Evolutionary conservation across 805 yeast species (phyloP).

Genomic region (Metschnikowia vanudenii): DNA sequence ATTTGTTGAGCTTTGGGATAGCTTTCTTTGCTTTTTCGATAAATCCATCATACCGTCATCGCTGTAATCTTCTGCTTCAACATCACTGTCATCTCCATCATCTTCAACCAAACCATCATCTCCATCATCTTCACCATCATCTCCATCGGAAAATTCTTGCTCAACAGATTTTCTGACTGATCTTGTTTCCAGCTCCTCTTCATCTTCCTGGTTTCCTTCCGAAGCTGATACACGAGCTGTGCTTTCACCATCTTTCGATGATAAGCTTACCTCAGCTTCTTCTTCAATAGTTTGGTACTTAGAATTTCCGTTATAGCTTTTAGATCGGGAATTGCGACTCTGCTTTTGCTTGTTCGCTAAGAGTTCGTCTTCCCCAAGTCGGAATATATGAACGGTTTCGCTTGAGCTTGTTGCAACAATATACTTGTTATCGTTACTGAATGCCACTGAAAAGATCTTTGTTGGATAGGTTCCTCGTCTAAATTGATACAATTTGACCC

Average conservation of each 20-base stretch:
- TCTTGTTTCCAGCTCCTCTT: background rate
- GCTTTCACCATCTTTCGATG: slow-evolving; percentile 4
- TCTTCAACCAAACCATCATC: slow-evolving; percentile 23
- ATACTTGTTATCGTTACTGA: slow-evolving; percentile 66
- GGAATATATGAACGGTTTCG: slow-evolving; percentile 90
- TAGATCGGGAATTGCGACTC: slow-evolving; percentile 21
- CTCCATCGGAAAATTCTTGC: background rate
- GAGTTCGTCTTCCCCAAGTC: slow-evolving; percentile 56
- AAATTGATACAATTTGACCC: slow-evolving; percentile 65
- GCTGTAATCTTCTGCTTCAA: slow-evolving; percentile 29
- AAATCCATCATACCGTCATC: slow-evolving; percentile 26
- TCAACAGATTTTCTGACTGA: background rate
- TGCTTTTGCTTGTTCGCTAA: slow-evolving; percentile 37
- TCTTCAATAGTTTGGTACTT: slow-evolving; percentile 28
- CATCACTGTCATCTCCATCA: slow-evolving; percentile 24
- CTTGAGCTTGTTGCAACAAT: slow-evolving; percentile 85
- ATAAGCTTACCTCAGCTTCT: slow-evolving; percentile 17
- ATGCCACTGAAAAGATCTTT: slow-evolving; percentile 69
- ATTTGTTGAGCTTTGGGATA: slow-evolving; percentile 39
- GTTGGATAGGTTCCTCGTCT: slow-evolving; percentile 88
- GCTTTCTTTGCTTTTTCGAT: slow-evolving; percentile 33
- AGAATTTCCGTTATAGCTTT: slow-evolving; percentile 10
- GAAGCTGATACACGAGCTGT: slow-evolving; percentile 13
- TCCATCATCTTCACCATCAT: slow-evolving; percentile 22
- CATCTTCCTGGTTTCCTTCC: slow-evolving; percentile 10